A percentile compares a stretch with the other conserved stretches of the same genome.
Evolutionary conservation across 768 basidiomycete genomes (phyloP).

Genomic region (Tricholoma furcatifolium): DNA sequence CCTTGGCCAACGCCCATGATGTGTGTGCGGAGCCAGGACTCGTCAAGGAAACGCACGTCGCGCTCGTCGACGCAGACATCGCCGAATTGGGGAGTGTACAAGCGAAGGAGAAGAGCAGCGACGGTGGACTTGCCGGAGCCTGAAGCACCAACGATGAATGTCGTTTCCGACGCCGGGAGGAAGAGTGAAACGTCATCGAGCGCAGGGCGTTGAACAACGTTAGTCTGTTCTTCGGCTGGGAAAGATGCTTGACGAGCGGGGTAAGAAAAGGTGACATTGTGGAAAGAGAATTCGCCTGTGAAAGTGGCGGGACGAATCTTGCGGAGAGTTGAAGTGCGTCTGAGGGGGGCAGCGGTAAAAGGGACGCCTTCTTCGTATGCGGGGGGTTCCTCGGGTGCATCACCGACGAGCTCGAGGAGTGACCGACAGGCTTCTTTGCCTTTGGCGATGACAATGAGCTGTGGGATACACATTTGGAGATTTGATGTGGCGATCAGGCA

Average conservation of each 20-base stretch:
- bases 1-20: slow-evolving; percentile 80
- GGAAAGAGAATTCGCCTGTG: slow-evolving; percentile 73
- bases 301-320: slow-evolving; percentile 67
- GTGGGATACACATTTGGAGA: slow-evolving; percentile 84
- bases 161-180: slow-evolving; percentile 74
- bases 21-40: slow-evolving; percentile 61
- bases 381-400: slow-evolving; percentile 28
- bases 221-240: neutral
- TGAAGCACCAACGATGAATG: slow-evolving; percentile 89
- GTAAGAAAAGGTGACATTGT: slow-evolving; percentile 80
- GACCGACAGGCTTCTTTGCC: slow-evolving; percentile 82
- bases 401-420: slow-evolving; percentile 59
- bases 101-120: slow-evolving; percentile 74
- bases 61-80: slow-evolving; percentile 80
- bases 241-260: slow-evolving; percentile 51
- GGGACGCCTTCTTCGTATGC: slow-evolving; percentile 6
- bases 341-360: slow-evolving; percentile 21
- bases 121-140: slow-evolving; percentile 94
- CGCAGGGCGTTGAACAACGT: slow-evolving; percentile 52
- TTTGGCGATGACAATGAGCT: slow-evolving; percentile 72
- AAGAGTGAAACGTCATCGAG: slow-evolving; percentile 66
- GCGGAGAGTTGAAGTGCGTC: slow-evolving; percentile 39
- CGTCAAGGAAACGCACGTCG: slow-evolving; percentile 72
- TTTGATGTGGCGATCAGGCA: slow-evolving; percentile 88
- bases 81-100: slow-evolving; percentile 71